Evolutionary conservation across 108 stramenopile species (phyloP), one percentile per base, ranked within the genome.

Genomic region (Cyclostephanos tholiformis): DNA sequence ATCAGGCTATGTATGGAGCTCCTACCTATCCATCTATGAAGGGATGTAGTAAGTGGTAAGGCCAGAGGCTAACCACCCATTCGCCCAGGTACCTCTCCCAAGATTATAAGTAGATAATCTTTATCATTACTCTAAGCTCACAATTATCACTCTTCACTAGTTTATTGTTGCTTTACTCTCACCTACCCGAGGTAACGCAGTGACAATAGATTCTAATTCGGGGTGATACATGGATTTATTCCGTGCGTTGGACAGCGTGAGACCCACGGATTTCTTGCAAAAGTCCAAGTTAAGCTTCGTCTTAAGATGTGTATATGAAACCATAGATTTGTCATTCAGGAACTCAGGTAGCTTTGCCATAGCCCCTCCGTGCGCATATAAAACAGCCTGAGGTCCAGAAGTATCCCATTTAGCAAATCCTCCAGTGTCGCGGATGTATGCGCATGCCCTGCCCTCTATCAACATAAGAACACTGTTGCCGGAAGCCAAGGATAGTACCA

Each of bases 351-450:
- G 35, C 69, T 84, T 81, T 13, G 63, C 61, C 50, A 81, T 61
- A 9, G 78, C 50, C 30, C 84, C 84, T 11, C 84, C 84, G 46
- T 74, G 71, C 27, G 84, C 79, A 41, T 84, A 79, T 19, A 84
- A 30, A 16, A 75, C 79, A 22, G 84, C 84, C 70, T 84, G 84
- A 16, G 84, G 72, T 26, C 66, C 84, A 25, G 75, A 75, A 17
- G 84, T 84, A 60, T 84, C 84, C 84, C 84, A 84, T 16, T 80
- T 61, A 5, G 74, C 69, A 36, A 85, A 82, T 19, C 65, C 65
- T 30, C 84, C 84, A 6, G 79, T 75, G 73, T 84, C 84, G 62
- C 76, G 80, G 50, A 84, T 81, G 71, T 84, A 84, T 9, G 69
- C 67, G 17, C 52, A 44, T 8, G 79, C 84, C 32, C 67, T 80